Evolutionary conservation across 148 eudicot species (phyloP).

Genomic region (Dianthus caryophyllus): DNA sequence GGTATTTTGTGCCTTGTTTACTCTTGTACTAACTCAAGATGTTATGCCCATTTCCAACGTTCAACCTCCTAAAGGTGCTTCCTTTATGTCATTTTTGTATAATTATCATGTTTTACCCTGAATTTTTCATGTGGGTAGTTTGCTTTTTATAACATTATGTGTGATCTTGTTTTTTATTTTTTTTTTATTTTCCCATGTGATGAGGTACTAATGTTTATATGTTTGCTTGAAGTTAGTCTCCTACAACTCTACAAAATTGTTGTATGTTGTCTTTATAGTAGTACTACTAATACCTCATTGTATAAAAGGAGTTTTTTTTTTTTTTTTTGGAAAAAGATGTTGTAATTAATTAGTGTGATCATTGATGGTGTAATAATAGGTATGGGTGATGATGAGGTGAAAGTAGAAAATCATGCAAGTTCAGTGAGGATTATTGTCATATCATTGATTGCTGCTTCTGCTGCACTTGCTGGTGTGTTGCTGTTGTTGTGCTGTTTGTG

Average conservation of each 20-base stretch:
- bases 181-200: no score
- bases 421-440: slow-evolving; percentile 21
- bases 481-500: slow-evolving; percentile 28
- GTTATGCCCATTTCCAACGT: slow-evolving; percentile 17
- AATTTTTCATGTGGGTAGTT: slow-evolving; percentile 1
- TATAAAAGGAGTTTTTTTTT: no score
- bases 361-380: slow-evolving; percentile 12
- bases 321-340: no score
- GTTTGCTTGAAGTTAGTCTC: no score
- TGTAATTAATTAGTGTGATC: not conserved
- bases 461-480: slow-evolving; percentile 14
- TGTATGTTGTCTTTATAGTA: no score
- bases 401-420: slow-evolving; percentile 21
- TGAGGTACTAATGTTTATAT: no score
- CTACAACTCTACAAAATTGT: no score
- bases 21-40: slow-evolving; percentile 14
- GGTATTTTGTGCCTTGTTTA: slow-evolving; percentile 18
- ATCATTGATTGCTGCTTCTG: slow-evolving; percentile 25
- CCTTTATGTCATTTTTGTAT: not conserved
- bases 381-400: slow-evolving; percentile 23
- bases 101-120: not conserved
- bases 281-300: no score
- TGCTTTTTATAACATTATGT: not conserved
- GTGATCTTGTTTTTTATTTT: not conserved
- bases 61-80: slow-evolving; percentile 31